Evolutionary conservation across 768 basidiomycete species (phyloP).

Genomic region (Mycena kentingensis): DNA sequence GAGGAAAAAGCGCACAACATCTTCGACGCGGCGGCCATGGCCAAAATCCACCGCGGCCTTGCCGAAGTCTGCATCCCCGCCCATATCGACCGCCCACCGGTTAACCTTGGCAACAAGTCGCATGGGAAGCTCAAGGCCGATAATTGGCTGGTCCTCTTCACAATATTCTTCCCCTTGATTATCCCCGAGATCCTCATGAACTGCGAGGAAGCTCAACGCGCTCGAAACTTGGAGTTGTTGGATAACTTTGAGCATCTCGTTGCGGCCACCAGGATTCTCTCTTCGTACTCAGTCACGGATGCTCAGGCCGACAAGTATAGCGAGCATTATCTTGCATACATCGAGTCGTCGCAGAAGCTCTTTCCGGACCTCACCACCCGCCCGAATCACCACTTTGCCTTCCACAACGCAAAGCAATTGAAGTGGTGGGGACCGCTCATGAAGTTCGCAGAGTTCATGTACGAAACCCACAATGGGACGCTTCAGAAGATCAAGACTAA

Average conservation of each 20-base stretch:
- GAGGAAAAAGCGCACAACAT: slow-evolving; percentile 1
- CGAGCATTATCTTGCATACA: neutral
- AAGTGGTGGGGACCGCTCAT: slow-evolving; percentile 4
- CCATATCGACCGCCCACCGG: slow-evolving; percentile 17
- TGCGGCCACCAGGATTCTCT: slow-evolving; percentile 9
- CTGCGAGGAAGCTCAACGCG: neutral
- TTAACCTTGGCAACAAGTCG: slow-evolving; percentile 20
- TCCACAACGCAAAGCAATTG: neutral
- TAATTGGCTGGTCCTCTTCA: too few relatives aligned
- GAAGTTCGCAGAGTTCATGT: neutral
- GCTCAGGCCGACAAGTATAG: neutral
- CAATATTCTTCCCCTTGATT: slow-evolving; percentile 16
- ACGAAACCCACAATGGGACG: slow-evolving; percentile 1
- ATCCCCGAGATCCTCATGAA: slow-evolving; percentile 8
- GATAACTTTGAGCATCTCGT: slow-evolving; percentile 13
- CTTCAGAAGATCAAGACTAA: slow-evolving; percentile 8
- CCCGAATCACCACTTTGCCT: slow-evolving; percentile 5
- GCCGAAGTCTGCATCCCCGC: slow-evolving; percentile 9
- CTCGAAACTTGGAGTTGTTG: slow-evolving; percentile 2
- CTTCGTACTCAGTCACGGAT: neutral
- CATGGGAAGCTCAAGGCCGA: slow-evolving; percentile 26
- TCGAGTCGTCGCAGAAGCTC: neutral
- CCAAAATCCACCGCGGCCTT: slow-evolving; percentile 9
- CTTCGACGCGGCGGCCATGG: slow-evolving; percentile 8
- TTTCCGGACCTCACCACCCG: neutral